Evolutionary conservation across 305 asterid genomes (phyloP).

Genomic region (Withania somnifera): DNA sequence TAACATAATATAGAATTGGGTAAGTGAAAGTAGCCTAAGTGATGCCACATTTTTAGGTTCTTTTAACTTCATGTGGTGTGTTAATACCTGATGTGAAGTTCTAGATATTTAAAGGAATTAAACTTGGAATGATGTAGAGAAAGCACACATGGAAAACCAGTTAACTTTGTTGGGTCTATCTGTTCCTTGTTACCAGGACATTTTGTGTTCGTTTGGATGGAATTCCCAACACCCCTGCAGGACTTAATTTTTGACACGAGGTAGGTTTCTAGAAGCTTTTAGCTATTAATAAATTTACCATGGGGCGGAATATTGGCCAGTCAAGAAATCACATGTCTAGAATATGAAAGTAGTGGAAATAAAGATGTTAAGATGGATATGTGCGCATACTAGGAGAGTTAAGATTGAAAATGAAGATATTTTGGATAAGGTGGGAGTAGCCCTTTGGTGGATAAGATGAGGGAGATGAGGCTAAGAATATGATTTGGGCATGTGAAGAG

Average conservation of each 20-base stretch:
- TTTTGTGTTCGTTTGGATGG: not conserved
- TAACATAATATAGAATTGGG: not conserved
- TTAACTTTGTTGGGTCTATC: not conserved
- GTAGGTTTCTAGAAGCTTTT: not conserved
- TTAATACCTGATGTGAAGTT: not conserved
- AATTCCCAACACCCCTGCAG: not conserved
- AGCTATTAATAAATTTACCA: not conserved
- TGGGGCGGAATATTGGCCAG: too few relatives aligned
- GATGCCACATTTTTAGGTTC: not conserved
- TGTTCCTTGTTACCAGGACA: not conserved
- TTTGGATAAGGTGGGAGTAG: too few relatives aligned
- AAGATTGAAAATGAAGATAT: too few relatives aligned
- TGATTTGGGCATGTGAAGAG: too few relatives aligned
- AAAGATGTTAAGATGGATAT: too few relatives aligned
- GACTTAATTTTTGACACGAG: not conserved
- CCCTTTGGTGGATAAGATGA: too few relatives aligned
- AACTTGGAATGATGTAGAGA: not conserved
- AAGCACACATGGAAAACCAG: not conserved
- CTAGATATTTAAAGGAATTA: not conserved
- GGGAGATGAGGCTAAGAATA: too few relatives aligned
- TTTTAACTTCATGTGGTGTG: not conserved
- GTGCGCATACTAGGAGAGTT: too few relatives aligned
- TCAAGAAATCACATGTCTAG: too few relatives aligned
- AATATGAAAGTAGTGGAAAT: too few relatives aligned
- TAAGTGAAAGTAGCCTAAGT: not conserved